phyloP scores from a whole-genome alignment of 768 basidiomycete genomes.

The Leccinum uliginosum region DNA sequence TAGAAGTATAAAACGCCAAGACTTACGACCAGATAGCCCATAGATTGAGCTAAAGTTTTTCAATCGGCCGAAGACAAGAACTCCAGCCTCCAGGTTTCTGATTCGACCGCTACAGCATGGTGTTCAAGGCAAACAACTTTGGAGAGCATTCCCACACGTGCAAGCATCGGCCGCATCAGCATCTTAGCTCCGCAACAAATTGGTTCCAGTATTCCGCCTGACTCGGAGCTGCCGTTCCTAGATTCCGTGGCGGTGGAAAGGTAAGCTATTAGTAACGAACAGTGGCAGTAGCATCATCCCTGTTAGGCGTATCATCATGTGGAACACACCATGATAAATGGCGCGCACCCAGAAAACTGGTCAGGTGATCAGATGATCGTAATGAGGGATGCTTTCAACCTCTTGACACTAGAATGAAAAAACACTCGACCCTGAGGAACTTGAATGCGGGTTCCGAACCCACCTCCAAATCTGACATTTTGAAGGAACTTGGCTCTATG shows the following conservation, averaged over 20 bases:
- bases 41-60: not conserved
- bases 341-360: not conserved
- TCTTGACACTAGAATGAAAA: not conserved
- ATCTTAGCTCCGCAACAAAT: not conserved
- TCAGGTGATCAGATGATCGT: not conserved
- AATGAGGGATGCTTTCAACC: not conserved
- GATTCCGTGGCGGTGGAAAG: not conserved
- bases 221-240: not conserved
- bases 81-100: not conserved
- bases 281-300: not conserved
- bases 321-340: not conserved
- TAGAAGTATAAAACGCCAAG: not conserved
- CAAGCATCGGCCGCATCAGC: not conserved
- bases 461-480: not conserved
- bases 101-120: constrained; percentile 1
- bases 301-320: not conserved
- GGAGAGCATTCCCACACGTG: not conserved
- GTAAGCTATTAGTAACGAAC: not conserved
- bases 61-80: not conserved
- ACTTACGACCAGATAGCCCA: not conserved
- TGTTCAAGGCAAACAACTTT: not conserved
- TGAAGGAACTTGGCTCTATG: not conserved
- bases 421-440: too few relatives aligned
- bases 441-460: too few relatives aligned
- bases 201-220: not conserved